These are phyloP conservation scores for Pycnococcus provasolii DNA, from an alignment of 139 green algal genomes.

Conservation along the genomic window DNA sequence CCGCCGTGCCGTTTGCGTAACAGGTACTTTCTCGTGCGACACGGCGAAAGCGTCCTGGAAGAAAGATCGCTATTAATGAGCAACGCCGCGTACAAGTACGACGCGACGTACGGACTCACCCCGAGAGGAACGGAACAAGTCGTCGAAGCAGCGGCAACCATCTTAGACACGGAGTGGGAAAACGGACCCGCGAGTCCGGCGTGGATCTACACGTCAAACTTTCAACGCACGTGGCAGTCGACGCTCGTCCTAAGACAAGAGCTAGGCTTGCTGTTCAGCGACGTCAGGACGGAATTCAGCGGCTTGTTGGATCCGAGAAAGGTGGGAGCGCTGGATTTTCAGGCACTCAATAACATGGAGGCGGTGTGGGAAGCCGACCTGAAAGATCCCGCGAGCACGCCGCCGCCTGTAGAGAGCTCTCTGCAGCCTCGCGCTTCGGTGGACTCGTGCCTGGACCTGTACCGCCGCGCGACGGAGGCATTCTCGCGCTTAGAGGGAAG, in stretches of 20 bases:
- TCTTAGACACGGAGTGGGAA: constrained; percentile 2
- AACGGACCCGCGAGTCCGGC: not conserved
- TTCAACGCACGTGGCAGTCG: constrained; percentile 17
- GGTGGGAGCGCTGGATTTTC: constrained; percentile 15
- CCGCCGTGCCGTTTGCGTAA: constrained; percentile 15
- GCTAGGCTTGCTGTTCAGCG: constrained; percentile 11
- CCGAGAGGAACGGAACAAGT: constrained; percentile 6
- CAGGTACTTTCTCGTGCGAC: constrained; percentile 23
- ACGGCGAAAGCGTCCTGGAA: constrained; percentile 18
- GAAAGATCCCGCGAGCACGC: constrained; percentile 2
- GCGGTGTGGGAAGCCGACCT: constrained; percentile 14
- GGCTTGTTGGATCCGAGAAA: constrained; percentile 24
- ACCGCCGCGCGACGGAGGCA: constrained; percentile 5
- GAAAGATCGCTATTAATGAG: not conserved
- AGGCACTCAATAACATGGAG: not conserved
- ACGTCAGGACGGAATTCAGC: constrained; percentile 21
- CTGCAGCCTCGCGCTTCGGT: constrained; percentile 15
- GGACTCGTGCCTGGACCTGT: constrained; percentile 14
- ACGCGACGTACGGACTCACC: constrained; percentile 18
- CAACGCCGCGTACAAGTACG: constrained; percentile 20
- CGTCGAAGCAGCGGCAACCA: constrained; percentile 5
- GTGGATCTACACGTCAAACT: constrained; percentile 26
- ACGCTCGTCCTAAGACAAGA: constrained; percentile 18
- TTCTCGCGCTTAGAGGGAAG: constrained; percentile 24
- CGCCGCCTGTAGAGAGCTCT: constrained; percentile 7